Evolutionary conservation across 257 asterid genomes (phyloP), one percentile per base, ranked within the genome.

Genomic region (Rauvolfia tetraphylla): DNA sequence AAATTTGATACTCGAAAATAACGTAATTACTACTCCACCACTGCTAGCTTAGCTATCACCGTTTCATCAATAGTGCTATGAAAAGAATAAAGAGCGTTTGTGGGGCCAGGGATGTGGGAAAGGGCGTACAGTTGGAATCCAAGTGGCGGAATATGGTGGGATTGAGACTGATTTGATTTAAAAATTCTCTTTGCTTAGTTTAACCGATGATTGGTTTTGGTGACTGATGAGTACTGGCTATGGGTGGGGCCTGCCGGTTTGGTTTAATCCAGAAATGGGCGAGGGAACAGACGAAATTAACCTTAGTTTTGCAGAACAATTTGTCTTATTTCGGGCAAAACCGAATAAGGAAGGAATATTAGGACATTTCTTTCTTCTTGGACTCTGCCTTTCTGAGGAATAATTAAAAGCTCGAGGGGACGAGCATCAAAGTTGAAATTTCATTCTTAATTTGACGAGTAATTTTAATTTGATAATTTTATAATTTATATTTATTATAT

Each of bases 141-240:
- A 34, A 10, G 48, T 51, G 65, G 75, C 61, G 20, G 18, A 17
- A 67, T 22, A 22, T 41, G 17, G 56, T 25, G 38, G 74, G 74
- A n/a, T 69, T 69, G 38, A 69, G 59, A 70, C 48, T 70, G 74
- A 49, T 70, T 46, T 69, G 74, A 69, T 69, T 69, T 69, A 11
- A 46, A 69, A 8, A 14, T 41, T 75, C 57, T 65, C 22, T 11
- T 31, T 22, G 63, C 29, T 31, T 23, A 23, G 22, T 12, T 23
- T 13, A 27, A 36, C 36, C 18, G 31, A 76, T 76, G 66, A 66
- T 67, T 76, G 74, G 46, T 66, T 36, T 14, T 14, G 7, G n/a
- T n/a, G n/a, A n/a, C n/a, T n/a, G n/a, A n/a, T n/a, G n/a, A n/a
- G n/a, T n/a, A n/a, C n/a, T n/a, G n/a, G n/a, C n/a, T n/a, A 44